Base-by-base conservation (phyloP, 164 flowering plant species). In the Liquidambar formosana region DNA sequence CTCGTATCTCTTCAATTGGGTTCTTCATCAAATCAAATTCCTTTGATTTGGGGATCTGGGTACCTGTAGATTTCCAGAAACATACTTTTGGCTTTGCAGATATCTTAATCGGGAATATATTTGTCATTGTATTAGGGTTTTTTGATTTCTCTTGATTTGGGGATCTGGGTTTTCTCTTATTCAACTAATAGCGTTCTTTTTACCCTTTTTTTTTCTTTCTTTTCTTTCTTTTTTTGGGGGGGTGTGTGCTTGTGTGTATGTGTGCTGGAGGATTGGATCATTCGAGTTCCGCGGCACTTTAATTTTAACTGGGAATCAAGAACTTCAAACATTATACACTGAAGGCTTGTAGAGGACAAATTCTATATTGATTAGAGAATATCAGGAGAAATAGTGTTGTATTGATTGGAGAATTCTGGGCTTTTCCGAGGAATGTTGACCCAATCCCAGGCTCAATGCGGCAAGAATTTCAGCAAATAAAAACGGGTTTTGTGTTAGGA, bases 1-100 rank as follows among this genome's bases (percentile, higher is more conserved):
- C 60, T 14, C 38, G 10, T 25, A 14, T 57, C 25, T 56, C 8
- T 62, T 49, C 18, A 21, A 49, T 67, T 41, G 10, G 23, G 22
- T 9, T 57, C 11, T 10, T 43, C 11, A 23, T 45, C 3, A 3
- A n/a, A n/a, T 46, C n/a, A 60, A 25, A 15, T 65, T 53, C 18
- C 16, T 0, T 13, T 47, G 27, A 23, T 27, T 57, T 69, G 22
- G 63, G 68, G 64, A 68, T 72, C 73, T 68, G 76, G 73, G 76
- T 52, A 53, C 61, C 49, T 51, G 22, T 52, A 22, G 26, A 19
- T 38, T 10, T 51, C 8, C 43, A 5, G 44, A 48, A 46, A 46
- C 1, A 22, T 2, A 16, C n/a, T 22, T 49, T 26, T 33, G 23
- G 45, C n/a, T n/a, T n/a, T n/a, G n/a, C n/a, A n/a, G 33, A 19